Evolutionary conservation across 176 grass and related monocot genomes (phyloP), one percentile per base, ranked within the genome.

Genomic region (Juncus effusus): DNA sequence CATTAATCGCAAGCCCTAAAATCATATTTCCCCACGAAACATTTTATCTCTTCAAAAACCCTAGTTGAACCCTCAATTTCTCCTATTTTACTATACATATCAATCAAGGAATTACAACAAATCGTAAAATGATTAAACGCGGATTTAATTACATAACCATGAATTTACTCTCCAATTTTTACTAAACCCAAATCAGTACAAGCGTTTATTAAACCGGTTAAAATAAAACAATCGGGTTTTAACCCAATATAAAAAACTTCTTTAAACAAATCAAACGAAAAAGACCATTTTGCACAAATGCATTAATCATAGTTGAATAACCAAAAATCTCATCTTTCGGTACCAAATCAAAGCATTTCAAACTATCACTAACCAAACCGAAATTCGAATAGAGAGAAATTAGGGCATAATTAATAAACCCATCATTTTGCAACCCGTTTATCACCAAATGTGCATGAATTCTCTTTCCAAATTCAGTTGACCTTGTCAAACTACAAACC

Each of bases 291-390:
- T 58, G 60, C 38, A 76, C 6, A 61, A 74, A 90, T 59, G 81
- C 78, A 77, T 74, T 85, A 36, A 96, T 82, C 78, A 96, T 96
- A 56, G 78, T 87, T 54, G 70, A 67, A 86, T 86, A 96, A 64
- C 54, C 79, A 64, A 90, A 61, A 28, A 61, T 45, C 10, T 85
- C 39, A 68, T 78, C 60, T 65, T 73, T 87, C 38, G 69, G 66
- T 60, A 73, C 82, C 78, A 77, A 70, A 60, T 69, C 56, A 66
- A 96, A 90, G 63, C 81, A 90, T 63, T 66, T 90, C 36, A 96
- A 70, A 63, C 84, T 70, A 19, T 80, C 83, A 73, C 41, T 28
- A 65, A 84, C 65, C 47, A 58, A 72, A 39, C 14, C 8, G 75
- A 45, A 83, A 62, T 75, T 73, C 28, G 91, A 80, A 50, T 96